Percentiles rank a stretch among this genome's conserved stretches.
These are phyloP conservation scores for Puccinia sorghi DNA, from an alignment of 1,284 basidiomycete genomes.

Conservation along the genomic window DNA sequence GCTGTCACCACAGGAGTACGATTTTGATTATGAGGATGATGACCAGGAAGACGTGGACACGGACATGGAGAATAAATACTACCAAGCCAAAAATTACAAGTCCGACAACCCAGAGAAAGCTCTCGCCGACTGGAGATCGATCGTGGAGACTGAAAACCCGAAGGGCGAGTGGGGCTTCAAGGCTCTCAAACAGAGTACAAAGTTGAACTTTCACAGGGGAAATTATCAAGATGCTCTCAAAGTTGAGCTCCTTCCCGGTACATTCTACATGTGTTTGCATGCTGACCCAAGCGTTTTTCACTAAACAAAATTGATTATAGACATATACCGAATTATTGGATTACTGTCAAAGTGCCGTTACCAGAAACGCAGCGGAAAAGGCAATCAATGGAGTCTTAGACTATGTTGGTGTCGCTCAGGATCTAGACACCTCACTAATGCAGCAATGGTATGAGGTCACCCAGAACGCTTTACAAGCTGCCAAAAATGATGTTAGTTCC, in stretches of 20 bases:
- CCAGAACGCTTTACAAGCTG: constrained; percentile 81
- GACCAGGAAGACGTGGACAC: constrained; percentile 74
- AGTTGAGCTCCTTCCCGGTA: constrained; percentile 69
- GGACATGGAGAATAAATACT: constrained; percentile 99
- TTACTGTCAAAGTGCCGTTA: constrained; percentile 60
- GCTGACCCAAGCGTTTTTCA: neutral
- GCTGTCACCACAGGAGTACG: constrained; percentile 72
- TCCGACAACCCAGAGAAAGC: constrained; percentile 87
- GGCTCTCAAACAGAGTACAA: constrained; percentile 94
- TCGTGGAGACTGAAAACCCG: constrained; percentile 83
- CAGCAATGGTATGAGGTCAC: constrained; percentile 95
- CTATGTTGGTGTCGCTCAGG: constrained; percentile 83
- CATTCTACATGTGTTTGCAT: neutral
- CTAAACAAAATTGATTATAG: constrained; percentile 2
- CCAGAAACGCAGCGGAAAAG: constrained; percentile 69
- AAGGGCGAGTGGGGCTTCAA: constrained; percentile 99
- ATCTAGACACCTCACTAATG: constrained; percentile 79
- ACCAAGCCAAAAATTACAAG: constrained; percentile 91
- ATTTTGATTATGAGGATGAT: constrained; percentile 95
- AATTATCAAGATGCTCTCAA: constrained; percentile 79
- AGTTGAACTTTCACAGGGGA: constrained; percentile 79
- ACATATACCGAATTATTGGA: constrained; percentile 38
- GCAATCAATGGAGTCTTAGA: constrained; percentile 98
- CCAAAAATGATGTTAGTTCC: constrained; percentile 84
- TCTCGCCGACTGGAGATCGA: constrained; percentile 78